Percentiles rank a stretch among this genome's conserved stretches.
Conservation (phyloP, 2,329 filamentous ascomycete genomes). For the Corinectria fuckeliana region DNA sequence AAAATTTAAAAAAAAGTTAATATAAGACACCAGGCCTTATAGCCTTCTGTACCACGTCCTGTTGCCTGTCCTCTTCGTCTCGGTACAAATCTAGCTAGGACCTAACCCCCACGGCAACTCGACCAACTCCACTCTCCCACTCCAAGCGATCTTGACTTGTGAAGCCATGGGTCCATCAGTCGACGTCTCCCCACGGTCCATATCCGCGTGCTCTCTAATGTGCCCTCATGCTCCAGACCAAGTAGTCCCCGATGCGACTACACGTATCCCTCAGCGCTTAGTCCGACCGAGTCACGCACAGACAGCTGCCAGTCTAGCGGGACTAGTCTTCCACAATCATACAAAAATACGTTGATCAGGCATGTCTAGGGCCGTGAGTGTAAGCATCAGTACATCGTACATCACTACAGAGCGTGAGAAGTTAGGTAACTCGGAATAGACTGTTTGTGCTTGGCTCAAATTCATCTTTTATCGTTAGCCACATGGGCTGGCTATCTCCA, state of each 20-base stretch:
- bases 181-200: slow-evolving; percentile 4
- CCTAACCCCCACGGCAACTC: slow-evolving; percentile 14
- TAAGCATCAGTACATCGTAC: background rate
- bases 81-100: slow-evolving; percentile 15
- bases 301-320: background rate
- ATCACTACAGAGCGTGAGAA: background rate
- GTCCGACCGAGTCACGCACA: no score
- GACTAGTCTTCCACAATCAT: background rate
- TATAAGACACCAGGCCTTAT: no score
- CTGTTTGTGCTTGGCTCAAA: slow-evolving; percentile 41
- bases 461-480: slow-evolving; percentile 48
- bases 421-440: slow-evolving; percentile 28
- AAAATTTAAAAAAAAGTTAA: no score
- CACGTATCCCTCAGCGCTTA: no score
- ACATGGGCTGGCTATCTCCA: slow-evolving; percentile 45
- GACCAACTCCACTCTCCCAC: slow-evolving; percentile 12
- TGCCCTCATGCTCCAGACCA: background rate
- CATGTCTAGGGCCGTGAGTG: no score
- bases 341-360: background rate
- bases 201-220: background rate
- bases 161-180: slow-evolving; percentile 9
- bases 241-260: background rate
- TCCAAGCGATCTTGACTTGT: background rate
- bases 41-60: no score
- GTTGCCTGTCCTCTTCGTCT: background rate